Evolutionary conservation across 495 filamentous ascomycete species (phyloP), one percentile per base, ranked within the genome.

Genomic region (Talaromyces adpressus): DNA sequence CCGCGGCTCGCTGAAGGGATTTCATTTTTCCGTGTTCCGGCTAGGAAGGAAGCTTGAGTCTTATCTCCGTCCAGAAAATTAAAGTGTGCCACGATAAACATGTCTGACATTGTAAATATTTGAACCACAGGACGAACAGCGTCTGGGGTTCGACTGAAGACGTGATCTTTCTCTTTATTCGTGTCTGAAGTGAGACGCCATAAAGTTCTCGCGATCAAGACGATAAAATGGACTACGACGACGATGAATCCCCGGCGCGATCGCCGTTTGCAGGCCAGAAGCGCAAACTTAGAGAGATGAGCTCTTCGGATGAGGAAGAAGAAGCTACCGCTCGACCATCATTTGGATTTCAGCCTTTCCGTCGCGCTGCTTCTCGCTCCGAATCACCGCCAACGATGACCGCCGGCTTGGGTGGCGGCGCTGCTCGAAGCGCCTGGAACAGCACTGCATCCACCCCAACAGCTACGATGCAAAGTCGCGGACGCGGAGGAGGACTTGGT

Each of bases 241-340:
- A 62, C 61, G 54, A 59, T 29, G 62, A 73, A 39, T 75, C 72
- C 53, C 68, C 72, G 16, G 68, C 71, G 36, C 41, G 54, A 25
- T 56, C 61, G 62, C 23, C 62, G 22, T 66, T 69, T 59, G 68
- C 75, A 47, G 75, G 75, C 41, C 73, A 75, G 23, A 80, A 80
- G 64, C 78, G 78, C 64, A 80, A 78, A 67, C 68, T 73, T 52
- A 67, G 63, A 65, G 75, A 78, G 20, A 77, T 76, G 73, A 78
- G 74, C 65, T 77, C 77, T 65, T 70, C 72, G 62, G 71, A 73
- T 56, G 75, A 78, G 61, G 76, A 79, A 59, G 60, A 62, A 34
- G 47, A 36, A 20, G 56, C 60, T 30, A 72, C 74, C 47, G 64
- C 67, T 45, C 73, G 72, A 63, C 68, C 77, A 18, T 67, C 69